Evolutionary conservation across 768 basidiomycete genomes (phyloP).

Genomic region (Hortiboletus flavorubellus): DNA sequence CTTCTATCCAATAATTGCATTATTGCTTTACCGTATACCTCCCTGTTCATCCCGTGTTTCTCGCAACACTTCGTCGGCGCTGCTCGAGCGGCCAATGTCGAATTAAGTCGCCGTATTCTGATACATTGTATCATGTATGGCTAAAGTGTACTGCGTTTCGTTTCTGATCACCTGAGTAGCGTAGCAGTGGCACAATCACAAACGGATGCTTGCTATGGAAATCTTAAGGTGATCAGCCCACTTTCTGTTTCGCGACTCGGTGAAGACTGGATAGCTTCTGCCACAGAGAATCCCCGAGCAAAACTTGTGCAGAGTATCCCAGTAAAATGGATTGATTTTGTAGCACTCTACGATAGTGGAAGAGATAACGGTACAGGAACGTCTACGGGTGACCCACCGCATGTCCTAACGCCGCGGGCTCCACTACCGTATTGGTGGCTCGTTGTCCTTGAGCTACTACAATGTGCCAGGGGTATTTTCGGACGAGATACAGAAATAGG

Average conservation of each 20-base stretch:
- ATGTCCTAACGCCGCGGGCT: neutral
- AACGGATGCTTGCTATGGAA: too few relatives aligned
- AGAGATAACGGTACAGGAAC: neutral
- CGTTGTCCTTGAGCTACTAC: slow-evolving; percentile 40
- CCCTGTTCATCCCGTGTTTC: neutral
- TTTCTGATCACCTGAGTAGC: neutral
- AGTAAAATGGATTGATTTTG: neutral
- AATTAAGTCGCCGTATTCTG: neutral
- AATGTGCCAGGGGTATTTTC: too few relatives aligned
- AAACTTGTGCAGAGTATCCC: neutral
- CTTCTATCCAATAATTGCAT: neutral
- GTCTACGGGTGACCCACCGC: neutral
- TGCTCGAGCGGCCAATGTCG: neutral
- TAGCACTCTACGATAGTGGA: neutral
- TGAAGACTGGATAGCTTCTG: neutral
- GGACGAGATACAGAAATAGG: neutral
- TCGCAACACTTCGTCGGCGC: neutral
- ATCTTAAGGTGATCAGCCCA: neutral
- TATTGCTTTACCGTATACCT: neutral
- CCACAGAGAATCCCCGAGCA: neutral
- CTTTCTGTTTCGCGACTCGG: neutral
- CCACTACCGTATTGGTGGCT: slow-evolving; percentile 23
- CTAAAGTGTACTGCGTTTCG: neutral
- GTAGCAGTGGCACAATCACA: too few relatives aligned
- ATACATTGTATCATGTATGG: neutral